Evolutionary conservation across 176 grass and related monocot species (phyloP), one percentile per base, ranked within the genome.

Genomic region (Carex littledalei): DNA sequence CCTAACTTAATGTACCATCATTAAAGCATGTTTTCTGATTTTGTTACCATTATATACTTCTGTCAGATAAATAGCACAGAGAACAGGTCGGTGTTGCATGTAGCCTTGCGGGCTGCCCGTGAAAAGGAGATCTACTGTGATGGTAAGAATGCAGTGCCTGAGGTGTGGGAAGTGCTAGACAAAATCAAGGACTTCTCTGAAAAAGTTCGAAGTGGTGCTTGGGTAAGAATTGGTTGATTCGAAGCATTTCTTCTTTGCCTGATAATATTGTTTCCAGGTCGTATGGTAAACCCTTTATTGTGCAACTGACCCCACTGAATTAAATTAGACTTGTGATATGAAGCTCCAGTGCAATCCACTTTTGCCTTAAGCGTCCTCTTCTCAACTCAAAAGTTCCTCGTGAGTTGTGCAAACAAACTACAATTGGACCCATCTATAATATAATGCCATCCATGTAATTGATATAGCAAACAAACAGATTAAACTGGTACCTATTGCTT

Each of bases 111-210:
- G 84, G 93, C 93, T 83, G 86, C 91, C 45, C 94, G 95, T 77
- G 91, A 87, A 6, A 89, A 89, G n/a, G 89, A 85, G 65, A 94
- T 98, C 71, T 85, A 81, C 66, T 92, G 91, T 74, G 89, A 98
- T 81, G 93, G 95, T 0, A 88, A 93, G 57, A 92, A 95, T 53
- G 90, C 90, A 50, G 89, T 94, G 7, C 91, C 95, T 3, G 93
- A 98, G 67, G 93, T 98, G 75, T 98, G 96, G 93, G 54, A 61
- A 75, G 96, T 98, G 15, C 87, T 88, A 82, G 96, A 98, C 67
- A 95, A 98, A 85, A 98, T 98, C 37, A 95, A 98, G 81, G 89
- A 98, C 45, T 98, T 98, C 43, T 95, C 96, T 8, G 91, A 98
- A 10, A 94, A 86, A 45, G 91, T 98, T 69, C 84, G 96, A 54